Evolutionary conservation across 352 stramenopile genomes (phyloP).

Genomic region (Pythium sp.): DNA sequence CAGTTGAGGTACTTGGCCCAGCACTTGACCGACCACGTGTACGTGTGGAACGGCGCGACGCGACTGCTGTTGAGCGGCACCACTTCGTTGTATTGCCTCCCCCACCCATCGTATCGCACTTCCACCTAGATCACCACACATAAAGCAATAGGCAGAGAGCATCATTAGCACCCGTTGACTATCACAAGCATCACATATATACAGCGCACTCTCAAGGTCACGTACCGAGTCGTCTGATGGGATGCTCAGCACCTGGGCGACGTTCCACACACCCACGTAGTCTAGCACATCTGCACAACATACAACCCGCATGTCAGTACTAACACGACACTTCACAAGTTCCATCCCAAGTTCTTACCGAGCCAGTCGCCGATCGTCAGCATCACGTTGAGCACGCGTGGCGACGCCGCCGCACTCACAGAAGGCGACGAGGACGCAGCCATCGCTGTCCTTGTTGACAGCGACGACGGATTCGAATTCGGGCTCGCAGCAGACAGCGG

Average conservation of each 20-base stretch:
- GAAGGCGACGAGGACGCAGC: background rate
- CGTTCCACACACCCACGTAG: conserved; percentile 15
- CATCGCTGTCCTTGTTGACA: background rate
- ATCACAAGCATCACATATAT: background rate
- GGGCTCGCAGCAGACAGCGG: background rate
- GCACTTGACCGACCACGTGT: conserved; percentile 75
- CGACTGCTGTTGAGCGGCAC: conserved; percentile 50
- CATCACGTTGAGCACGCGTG: background rate
- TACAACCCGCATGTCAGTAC: background rate
- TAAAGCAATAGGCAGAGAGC: background rate
- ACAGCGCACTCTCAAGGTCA: too few species aligned
- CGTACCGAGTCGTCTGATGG: conserved; percentile 5
- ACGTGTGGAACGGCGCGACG: conserved; percentile 73
- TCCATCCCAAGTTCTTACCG: background rate
- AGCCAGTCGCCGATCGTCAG: conserved; percentile 8
- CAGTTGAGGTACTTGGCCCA: conserved; percentile 84
- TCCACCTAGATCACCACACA: conserved; percentile 32
- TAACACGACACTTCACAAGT: background rate
- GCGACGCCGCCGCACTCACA: background rate
- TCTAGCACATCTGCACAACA: conserved; percentile 11
- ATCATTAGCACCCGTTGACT: background rate
- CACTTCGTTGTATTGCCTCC: conserved; percentile 52
- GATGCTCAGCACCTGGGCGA: conserved; percentile 10
- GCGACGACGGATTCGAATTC: background rate
- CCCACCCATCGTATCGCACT: conserved; percentile 72